Conservation (phyloP, 306 rosid species). For the Pachyrhizus erosus region DNA sequence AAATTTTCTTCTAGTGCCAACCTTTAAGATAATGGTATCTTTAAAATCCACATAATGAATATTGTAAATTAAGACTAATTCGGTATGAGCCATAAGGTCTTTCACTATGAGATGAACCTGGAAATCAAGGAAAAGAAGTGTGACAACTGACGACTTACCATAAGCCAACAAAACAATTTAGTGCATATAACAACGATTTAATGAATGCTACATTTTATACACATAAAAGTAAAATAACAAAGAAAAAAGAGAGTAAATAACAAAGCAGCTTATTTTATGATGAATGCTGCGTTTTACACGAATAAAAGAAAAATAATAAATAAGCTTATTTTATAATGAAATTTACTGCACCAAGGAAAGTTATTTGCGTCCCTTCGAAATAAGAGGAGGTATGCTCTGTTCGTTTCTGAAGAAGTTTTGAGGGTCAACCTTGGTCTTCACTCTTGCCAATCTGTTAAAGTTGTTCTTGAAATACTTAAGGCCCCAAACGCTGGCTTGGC, state of each 20-base stretch:
- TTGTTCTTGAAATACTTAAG: slow-evolving; percentile 44
- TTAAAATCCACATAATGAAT: no score
- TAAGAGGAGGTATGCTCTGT: slow-evolving; percentile 46
- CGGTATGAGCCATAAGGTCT: background rate
- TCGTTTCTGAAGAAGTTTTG: slow-evolving; percentile 44
- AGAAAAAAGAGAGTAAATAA: no score
- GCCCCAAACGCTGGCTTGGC: slow-evolving; percentile 50
- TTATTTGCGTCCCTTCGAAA: background rate
- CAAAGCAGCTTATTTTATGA: no score
- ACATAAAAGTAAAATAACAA: no score
- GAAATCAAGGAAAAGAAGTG: background rate
- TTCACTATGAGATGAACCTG: background rate
- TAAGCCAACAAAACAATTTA: no score
- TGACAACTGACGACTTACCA: background rate
- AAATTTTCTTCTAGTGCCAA: no score
- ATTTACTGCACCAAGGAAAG: background rate
- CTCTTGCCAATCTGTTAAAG: slow-evolving; percentile 35
- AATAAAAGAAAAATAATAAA: background rate
- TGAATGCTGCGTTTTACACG: background rate
- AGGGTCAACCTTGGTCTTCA: slow-evolving; percentile 48
- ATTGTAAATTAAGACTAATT: no score
- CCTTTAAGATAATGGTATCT: no score
- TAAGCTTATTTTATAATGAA: slow-evolving; percentile 8
- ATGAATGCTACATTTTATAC: no score
- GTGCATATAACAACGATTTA: background rate